phyloP scores from a whole-genome alignment of 768 basidiomycete genomes.

The Panellus pusillus region DNA sequence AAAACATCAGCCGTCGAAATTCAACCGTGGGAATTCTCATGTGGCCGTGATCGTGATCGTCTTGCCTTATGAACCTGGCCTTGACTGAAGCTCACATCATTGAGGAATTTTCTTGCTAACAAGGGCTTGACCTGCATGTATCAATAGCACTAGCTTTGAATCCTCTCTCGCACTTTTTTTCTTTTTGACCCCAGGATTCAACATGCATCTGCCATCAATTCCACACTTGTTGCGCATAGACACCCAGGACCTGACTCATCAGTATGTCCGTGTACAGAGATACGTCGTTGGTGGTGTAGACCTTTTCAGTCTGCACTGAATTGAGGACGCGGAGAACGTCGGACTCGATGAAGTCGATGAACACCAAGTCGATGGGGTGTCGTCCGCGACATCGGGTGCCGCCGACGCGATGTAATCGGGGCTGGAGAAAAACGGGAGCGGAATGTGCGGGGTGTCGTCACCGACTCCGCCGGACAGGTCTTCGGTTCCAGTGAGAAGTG shows the following conservation, averaged over 20 bases:
- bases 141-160: too few relatives aligned
- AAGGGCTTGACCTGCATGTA: too few relatives aligned
- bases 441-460: constrained; percentile 68
- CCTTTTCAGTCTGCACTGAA: constrained; percentile 45
- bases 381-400: constrained; percentile 48
- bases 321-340: constrained; percentile 59
- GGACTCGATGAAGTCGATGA: constrained; percentile 65
- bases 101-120: too few relatives aligned
- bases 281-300: constrained; percentile 54
- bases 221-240: constrained; percentile 54
- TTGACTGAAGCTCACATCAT: too few relatives aligned
- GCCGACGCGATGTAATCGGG: constrained; percentile 63
- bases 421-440: constrained; percentile 52
- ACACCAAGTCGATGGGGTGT: constrained; percentile 70
- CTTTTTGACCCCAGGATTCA: too few relatives aligned
- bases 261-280: constrained; percentile 51
- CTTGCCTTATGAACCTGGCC: too few relatives aligned
- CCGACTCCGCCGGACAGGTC: constrained; percentile 46
- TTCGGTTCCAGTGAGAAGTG: too few relatives aligned
- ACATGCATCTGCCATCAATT: constrained; percentile 28
- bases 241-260: constrained; percentile 51
- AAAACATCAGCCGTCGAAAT: too few relatives aligned
- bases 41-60: too few relatives aligned
- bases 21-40: too few relatives aligned
- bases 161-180: too few relatives aligned